Evolutionary conservation across 106 monocot species (phyloP), one percentile per base, ranked within the genome.

Genomic region (Triglochin maritima): DNA sequence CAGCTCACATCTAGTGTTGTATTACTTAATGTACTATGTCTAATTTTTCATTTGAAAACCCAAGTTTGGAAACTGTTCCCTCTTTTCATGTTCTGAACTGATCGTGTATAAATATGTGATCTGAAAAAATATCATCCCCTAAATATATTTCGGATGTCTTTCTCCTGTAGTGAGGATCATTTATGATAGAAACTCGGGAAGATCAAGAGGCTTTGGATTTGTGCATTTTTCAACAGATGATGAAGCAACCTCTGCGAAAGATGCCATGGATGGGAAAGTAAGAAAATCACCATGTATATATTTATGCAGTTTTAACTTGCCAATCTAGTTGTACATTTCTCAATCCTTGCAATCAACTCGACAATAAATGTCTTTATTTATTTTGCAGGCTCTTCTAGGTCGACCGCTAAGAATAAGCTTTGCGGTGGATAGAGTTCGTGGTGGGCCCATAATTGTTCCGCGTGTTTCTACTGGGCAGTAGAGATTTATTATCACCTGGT

Each of bases 241-340:
- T 44, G 80, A 84, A 62, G 94, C 94, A 49, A 80, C 69, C 69
- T 71, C 52, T 58, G 94, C 94, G 44, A 94, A 84, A 78, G 71
- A 84, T 72, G 94, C 86, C 68, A 89, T 94, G 89, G 89, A 94
- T 87, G 89, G 94, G 69, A 94, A 94, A 82, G 93, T 89, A 79
- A 65, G 9, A 6, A 15, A 44, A 10, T 47, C 4, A 7, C 9
- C 4, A 41, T 29, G 14, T 5, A 29, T 5, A 8, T 51, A 13
- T 45, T 56, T 45, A 0, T 57, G 13, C 4, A 49, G 6, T 29
- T 29, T 0, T 29, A 29, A 29, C 29, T 29, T 29, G 29, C 29
- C 29, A 29, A 29, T 29, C 29, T 29, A 0, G 29, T 29, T 29
- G 29, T 29, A 29, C n/a, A 29, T 1, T 29, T 29, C 29, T 29